Evolutionary conservation across 768 basidiomycete species (phyloP).

Genomic region (Asterophora parasitica): DNA sequence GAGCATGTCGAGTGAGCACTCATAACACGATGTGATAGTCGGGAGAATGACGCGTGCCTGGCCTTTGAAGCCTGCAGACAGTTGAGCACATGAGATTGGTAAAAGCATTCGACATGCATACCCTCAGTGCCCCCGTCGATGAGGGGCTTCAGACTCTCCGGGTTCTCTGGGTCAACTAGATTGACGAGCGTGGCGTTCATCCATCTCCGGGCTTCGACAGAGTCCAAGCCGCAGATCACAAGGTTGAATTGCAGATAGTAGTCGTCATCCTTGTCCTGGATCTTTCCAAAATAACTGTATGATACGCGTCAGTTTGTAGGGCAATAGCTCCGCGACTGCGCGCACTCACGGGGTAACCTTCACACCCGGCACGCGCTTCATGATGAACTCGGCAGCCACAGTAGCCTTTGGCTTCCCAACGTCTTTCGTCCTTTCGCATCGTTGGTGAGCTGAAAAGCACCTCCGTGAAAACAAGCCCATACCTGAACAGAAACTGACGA

Average conservation of each 20-base stretch:
- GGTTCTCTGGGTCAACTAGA: conserved; percentile 88
- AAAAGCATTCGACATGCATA: conserved; percentile 22
- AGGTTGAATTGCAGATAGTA: conserved; percentile 98
- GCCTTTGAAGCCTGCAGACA: conserved; percentile 83
- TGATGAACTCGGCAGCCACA: conserved; percentile 93
- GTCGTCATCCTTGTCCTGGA: conserved; percentile 93
- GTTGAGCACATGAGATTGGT: background rate
- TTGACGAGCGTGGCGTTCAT: conserved; percentile 97
- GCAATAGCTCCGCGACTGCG: background rate
- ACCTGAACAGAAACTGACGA: conserved; percentile 97
- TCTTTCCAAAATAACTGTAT: conserved; percentile 88
- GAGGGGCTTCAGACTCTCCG: conserved; percentile 91
- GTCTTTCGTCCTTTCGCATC: conserved; percentile 65
- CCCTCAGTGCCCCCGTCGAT: conserved; percentile 99
- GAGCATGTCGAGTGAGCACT: conserved; percentile 97
- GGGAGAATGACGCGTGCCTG: conserved; percentile 97
- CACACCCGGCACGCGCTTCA: conserved; percentile 95
- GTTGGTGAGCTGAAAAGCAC: conserved; percentile 4
- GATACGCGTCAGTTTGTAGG: background rate
- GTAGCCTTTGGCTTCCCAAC: conserved; percentile 93
- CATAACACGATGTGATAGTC: conserved; percentile 93
- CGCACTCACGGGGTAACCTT: conserved; percentile 86
- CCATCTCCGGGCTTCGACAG: conserved; percentile 96
- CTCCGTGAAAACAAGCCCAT: background rate
- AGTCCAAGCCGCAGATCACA: conserved; percentile 95